These are phyloP conservation scores for Ganoderma multipileum DNA, from an alignment of 1,284 basidiomycete species.

Conservation along the genomic window DNA sequence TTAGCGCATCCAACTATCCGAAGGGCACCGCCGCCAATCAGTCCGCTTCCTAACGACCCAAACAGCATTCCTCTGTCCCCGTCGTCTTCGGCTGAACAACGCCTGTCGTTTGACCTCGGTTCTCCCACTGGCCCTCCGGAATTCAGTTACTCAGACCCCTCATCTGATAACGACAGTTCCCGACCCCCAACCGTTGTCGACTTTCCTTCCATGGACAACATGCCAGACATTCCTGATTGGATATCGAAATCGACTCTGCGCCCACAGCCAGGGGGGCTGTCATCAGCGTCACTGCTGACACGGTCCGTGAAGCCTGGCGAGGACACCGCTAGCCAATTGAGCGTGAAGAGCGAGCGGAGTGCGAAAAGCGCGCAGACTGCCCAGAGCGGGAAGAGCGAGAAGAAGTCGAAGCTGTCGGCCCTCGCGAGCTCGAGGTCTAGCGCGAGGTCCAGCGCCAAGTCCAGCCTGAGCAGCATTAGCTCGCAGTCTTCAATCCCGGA, in stretches of 20 bases:
- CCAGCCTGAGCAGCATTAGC: slow-evolving; percentile 47
- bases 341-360: slow-evolving; percentile 35
- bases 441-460: slow-evolving; percentile 22
- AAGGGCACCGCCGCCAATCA: not conserved
- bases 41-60: slow-evolving; percentile 48
- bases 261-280: slow-evolving; percentile 27
- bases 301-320: slow-evolving; percentile 27
- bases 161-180: slow-evolving; percentile 44
- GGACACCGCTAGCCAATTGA: slow-evolving; percentile 37
- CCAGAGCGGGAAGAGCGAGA: slow-evolving; percentile 25
- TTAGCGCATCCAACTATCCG: slow-evolving; percentile 20
- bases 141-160: slow-evolving; percentile 46
- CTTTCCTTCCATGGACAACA: slow-evolving; percentile 53
- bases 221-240: slow-evolving; percentile 65
- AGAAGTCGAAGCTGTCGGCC: slow-evolving; percentile 67
- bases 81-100: slow-evolving; percentile 74
- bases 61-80: slow-evolving; percentile 69
- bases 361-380: slow-evolving; percentile 38
- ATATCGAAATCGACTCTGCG: slow-evolving; percentile 52
- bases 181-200: slow-evolving; percentile 45
- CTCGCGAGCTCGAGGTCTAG: slow-evolving; percentile 62
- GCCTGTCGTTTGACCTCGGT: slow-evolving; percentile 64
- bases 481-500: slow-evolving; percentile 56
- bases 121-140: slow-evolving; percentile 57
- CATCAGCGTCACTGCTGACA: slow-evolving; percentile 29